A percentile compares a stretch with the other conserved stretches of the same genome.
Evolutionary conservation across 768 basidiomycete species (phyloP).

Genomic region (Xerocomus spinulosus): DNA sequence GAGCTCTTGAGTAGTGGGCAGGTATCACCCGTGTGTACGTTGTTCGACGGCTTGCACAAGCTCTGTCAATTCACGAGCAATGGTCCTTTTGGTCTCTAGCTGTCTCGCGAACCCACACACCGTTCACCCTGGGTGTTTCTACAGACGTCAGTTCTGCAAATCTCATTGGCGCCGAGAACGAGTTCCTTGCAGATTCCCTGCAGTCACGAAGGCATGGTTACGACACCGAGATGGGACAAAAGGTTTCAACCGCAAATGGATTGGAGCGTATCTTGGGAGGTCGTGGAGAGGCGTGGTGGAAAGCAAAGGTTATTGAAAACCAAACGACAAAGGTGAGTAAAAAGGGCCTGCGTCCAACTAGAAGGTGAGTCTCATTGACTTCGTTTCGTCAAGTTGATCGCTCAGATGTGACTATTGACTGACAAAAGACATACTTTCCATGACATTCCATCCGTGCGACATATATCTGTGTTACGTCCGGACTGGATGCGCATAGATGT

Average conservation of each 20-base stretch:
- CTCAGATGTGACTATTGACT: not conserved
- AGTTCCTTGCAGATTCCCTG: conserved; percentile 9
- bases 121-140: conserved; percentile 28
- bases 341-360: conserved; percentile 22
- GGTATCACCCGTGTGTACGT: conserved; percentile 63
- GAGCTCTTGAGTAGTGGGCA: conserved; percentile 77
- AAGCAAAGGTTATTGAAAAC: conserved; percentile 13
- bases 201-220: not conserved
- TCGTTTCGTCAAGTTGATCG: not conserved
- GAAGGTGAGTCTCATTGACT: conserved; percentile 16
- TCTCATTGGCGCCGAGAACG: conserved; percentile 16
- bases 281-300: conserved; percentile 19
- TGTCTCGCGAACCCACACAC: conserved; percentile 19
- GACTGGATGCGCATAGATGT: conserved; percentile 78
- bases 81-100: conserved; percentile 13
- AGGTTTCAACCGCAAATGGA: conserved; percentile 49
- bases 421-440: conserved; percentile 62
- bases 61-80: conserved; percentile 6
- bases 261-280: conserved; percentile 23
- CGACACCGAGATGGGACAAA: conserved; percentile 21
- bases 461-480: conserved; percentile 44
- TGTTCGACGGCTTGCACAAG: conserved; percentile 7
- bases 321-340: conserved; percentile 8
- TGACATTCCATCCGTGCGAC: conserved; percentile 48
- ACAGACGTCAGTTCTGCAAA: conserved; percentile 26